Percentiles rank a stretch among this genome's conserved stretches.
Conservation (phyloP, 768 basidiomycete genomes). For the Lactarius psammicola region DNA sequence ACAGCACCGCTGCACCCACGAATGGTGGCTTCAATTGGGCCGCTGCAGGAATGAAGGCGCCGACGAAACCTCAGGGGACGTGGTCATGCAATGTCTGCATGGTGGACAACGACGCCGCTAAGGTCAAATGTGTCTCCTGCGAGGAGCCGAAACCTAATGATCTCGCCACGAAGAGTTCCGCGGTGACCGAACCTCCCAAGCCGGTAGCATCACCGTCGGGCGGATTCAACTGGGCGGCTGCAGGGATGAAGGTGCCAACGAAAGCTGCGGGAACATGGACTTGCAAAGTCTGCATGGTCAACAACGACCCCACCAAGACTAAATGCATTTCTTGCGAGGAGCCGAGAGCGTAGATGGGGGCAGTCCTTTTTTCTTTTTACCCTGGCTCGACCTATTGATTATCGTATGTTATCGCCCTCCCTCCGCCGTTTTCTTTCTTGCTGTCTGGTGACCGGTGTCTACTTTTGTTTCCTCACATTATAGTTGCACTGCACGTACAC, state of each 20-base stretch:
- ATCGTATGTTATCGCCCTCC: slow-evolving; percentile 23
- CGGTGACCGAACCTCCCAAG: background rate
- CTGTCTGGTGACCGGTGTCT: background rate
- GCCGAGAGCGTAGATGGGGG: slow-evolving; percentile 18
- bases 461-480: background rate
- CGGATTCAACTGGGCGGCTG: slow-evolving; percentile 42
- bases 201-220: slow-evolving; percentile 14
- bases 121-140: background rate
- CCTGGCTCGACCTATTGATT: slow-evolving; percentile 17
- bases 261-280: slow-evolving; percentile 37
- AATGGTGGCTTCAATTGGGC: slow-evolving; percentile 1
- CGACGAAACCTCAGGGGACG: background rate
- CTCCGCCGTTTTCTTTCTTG: slow-evolving; percentile 1
- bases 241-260: slow-evolving; percentile 37
- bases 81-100: background rate
- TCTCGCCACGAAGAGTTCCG: background rate
- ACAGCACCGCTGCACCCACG: background rate
- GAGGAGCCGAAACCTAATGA: slow-evolving; percentile 5
- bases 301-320: slow-evolving; percentile 31
- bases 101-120: background rate
- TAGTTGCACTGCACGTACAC: slow-evolving; percentile 25
- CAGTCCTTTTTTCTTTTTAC: background rate
- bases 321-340: slow-evolving; percentile 38
- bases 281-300: slow-evolving; percentile 41
- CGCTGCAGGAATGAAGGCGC: background rate